Evolutionary conservation across 139 green algal genomes (phyloP).

Genomic region (Diplosphaera chodatii): DNA sequence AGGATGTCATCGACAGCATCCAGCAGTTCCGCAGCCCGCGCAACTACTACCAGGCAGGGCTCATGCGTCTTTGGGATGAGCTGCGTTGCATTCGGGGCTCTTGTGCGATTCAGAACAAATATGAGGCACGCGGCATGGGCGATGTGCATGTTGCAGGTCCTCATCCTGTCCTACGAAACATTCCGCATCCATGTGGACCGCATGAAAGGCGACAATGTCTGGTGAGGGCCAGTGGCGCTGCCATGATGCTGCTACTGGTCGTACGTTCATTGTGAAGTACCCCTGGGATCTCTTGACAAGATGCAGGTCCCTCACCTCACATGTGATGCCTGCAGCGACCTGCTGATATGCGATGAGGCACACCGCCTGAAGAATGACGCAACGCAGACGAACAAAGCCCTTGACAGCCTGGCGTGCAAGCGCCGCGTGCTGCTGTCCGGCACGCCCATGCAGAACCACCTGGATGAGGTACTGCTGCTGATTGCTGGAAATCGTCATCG

Average conservation of each 20-base stretch:
- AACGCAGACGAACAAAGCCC: constrained; percentile 72
- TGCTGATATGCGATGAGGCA: constrained; percentile 97
- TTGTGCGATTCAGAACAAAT: too few relatives aligned
- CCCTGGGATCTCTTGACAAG: too few relatives aligned
- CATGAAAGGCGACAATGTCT: constrained; percentile 55
- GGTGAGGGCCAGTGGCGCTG: too few relatives aligned
- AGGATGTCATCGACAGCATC: constrained; percentile 83
- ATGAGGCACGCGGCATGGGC: too few relatives aligned
- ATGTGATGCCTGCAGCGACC: constrained; percentile 61
- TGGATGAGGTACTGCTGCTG: too few relatives aligned
- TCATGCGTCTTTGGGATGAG: too few relatives aligned
- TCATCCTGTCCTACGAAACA: constrained; percentile 96
- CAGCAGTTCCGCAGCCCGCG: constrained; percentile 60
- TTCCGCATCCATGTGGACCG: constrained; percentile 83
- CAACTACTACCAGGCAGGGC: constrained; percentile 34
- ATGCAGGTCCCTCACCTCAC: too few relatives aligned
- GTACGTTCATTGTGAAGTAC: too few relatives aligned
- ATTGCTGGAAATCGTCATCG: too few relatives aligned
- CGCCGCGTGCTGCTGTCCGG: constrained; percentile 92
- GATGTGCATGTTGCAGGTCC: too few relatives aligned
- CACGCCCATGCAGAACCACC: constrained; percentile 94
- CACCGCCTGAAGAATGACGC: constrained; percentile 96
- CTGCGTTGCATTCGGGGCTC: too few relatives aligned
- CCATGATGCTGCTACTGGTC: too few relatives aligned
- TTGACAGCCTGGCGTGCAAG: constrained; percentile 74